A percentile compares a stretch with the other conserved stretches of the same genome.
phyloP scores from a whole-genome alignment of 1,284 basidiomycete genomes.

The Sporisorium graminicola region DNA sequence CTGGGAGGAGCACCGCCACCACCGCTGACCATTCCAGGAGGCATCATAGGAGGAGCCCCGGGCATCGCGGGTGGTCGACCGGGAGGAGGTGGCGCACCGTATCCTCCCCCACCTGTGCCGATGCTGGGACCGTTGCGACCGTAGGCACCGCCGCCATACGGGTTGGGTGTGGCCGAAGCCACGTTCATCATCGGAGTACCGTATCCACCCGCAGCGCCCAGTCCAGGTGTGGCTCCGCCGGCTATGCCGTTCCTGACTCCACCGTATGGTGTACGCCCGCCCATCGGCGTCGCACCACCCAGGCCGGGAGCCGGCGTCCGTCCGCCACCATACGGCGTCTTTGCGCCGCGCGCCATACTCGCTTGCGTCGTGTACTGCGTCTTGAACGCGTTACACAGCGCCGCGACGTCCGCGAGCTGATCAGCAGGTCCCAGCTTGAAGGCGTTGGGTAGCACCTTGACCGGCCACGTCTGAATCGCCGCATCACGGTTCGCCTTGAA shows the following conservation, averaged over 20 bases:
- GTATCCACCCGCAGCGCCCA: constrained; percentile 31
- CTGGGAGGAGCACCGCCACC: constrained; percentile 30
- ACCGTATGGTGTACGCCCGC: constrained; percentile 38
- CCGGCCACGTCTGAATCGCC: constrained; percentile 69
- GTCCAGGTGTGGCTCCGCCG: constrained; percentile 22
- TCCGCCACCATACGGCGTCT: constrained; percentile 55
- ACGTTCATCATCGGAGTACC: constrained; percentile 34
- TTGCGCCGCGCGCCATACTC: constrained; percentile 53
- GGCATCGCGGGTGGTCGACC: constrained; percentile 43
- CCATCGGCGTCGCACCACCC: constrained; percentile 44
- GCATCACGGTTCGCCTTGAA: constrained; percentile 82
- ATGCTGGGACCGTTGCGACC: constrained; percentile 14
- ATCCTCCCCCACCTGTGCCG: constrained; percentile 20
- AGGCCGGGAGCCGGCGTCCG: constrained; percentile 49
- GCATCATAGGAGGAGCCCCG: constrained; percentile 43
- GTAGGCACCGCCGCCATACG: constrained; percentile 30
- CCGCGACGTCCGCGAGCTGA: constrained; percentile 64
- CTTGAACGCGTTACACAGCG: constrained; percentile 69
- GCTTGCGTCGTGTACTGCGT: constrained; percentile 67
- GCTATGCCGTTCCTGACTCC: constrained; percentile 30
- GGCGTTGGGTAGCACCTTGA: constrained; percentile 66
- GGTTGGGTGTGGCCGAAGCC: constrained; percentile 44
- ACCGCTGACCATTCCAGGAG: constrained; percentile 33
- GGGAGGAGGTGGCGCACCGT: constrained; percentile 33
- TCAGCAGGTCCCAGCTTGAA: constrained; percentile 67